Conservation (phyloP, 371 early-diverging fungal species). For the Fennellomyces sp. region DNA sequence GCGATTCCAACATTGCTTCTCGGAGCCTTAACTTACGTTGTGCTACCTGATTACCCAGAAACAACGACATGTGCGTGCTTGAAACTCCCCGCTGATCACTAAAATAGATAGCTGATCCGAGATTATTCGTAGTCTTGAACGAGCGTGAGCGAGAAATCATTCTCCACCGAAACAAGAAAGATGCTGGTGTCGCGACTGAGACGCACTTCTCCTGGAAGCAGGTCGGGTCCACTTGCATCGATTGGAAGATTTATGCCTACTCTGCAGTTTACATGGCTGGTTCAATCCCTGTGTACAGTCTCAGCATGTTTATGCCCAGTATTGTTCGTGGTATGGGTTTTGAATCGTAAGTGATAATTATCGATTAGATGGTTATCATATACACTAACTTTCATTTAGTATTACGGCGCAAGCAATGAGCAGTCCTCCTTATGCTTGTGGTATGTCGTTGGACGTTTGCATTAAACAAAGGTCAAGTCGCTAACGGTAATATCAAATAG, state of each 20-base stretch:
- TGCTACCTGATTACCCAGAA: slow-evolving; percentile 65
- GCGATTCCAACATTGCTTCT: slow-evolving; percentile 69
- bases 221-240: slow-evolving; percentile 53
- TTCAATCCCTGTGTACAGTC: slow-evolving; percentile 50
- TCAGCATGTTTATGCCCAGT: slow-evolving; percentile 14
- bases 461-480: no score
- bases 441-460: background rate
- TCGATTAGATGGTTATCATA: no score
- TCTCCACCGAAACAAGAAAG: slow-evolving; percentile 54
- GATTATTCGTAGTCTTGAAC: slow-evolving; percentile 45
- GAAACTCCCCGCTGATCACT: background rate
- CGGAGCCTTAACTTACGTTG: slow-evolving; percentile 56
- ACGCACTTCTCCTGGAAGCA: slow-evolving; percentile 63
- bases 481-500: no score
- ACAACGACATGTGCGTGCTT: slow-evolving; percentile 38
- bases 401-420: slow-evolving; percentile 55
- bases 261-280: slow-evolving; percentile 62
- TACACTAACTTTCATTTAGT: slow-evolving; percentile 10
- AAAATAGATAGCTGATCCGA: background rate
- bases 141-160: slow-evolving; percentile 60
- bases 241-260: slow-evolving; percentile 63
- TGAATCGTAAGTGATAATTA: no score
- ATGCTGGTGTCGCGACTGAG: slow-evolving; percentile 65
- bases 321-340: slow-evolving; percentile 23
- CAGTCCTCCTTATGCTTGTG: slow-evolving; percentile 17